Conservation (phyloP, 2,329 filamentous ascomycete genomes). For the Trichoderma guizhouense region DNA sequence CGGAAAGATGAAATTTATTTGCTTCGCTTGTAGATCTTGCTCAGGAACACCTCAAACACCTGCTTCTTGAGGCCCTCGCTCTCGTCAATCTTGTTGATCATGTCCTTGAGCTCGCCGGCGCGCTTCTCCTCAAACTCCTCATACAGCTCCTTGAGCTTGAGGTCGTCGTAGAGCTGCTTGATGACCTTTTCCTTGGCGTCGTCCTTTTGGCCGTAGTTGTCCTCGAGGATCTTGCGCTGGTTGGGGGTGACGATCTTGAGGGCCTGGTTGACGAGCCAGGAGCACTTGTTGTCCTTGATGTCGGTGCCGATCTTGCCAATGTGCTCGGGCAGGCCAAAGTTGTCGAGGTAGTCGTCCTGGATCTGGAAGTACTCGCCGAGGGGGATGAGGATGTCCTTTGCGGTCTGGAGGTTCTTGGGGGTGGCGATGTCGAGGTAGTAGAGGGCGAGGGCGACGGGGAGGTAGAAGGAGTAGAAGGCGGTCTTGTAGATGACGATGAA, state of each 20-base stretch:
- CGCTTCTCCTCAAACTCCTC: slow-evolving; percentile 84
- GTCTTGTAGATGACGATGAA: slow-evolving; percentile 99
- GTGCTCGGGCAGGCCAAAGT: slow-evolving; percentile 86
- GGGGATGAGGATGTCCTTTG: slow-evolving; percentile 88
- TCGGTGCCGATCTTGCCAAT: slow-evolving; percentile 99
- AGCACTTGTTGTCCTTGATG: slow-evolving; percentile 99
- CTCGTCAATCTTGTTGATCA: slow-evolving; percentile 82
- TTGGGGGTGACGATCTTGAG: slow-evolving; percentile 74
- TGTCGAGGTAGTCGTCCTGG: slow-evolving; percentile 98
- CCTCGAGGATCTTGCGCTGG: slow-evolving; percentile 82
- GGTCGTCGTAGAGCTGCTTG: slow-evolving; percentile 84
- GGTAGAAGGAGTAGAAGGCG: slow-evolving; percentile 98
- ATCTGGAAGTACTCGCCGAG: slow-evolving; percentile 99
- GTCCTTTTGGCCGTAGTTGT: slow-evolving; percentile 94
- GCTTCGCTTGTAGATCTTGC: slow-evolving; percentile 97
- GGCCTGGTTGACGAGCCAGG: slow-evolving; percentile 95
- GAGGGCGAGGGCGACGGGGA: slow-evolving; percentile 88
- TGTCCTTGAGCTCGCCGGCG: slow-evolving; percentile 70
- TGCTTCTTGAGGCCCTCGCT: slow-evolving; percentile 82
- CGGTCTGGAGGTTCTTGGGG: slow-evolving; percentile 81
- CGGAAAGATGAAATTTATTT: slow-evolving; percentile 58
- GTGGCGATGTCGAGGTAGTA: slow-evolving; percentile 83
- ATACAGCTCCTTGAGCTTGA: slow-evolving; percentile 81
- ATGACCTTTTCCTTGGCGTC: slow-evolving; percentile 75
- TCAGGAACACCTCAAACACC: slow-evolving; percentile 84